Base-by-base conservation (phyloP, 176 grass and related monocot species). In the Avena insularis region DNA sequence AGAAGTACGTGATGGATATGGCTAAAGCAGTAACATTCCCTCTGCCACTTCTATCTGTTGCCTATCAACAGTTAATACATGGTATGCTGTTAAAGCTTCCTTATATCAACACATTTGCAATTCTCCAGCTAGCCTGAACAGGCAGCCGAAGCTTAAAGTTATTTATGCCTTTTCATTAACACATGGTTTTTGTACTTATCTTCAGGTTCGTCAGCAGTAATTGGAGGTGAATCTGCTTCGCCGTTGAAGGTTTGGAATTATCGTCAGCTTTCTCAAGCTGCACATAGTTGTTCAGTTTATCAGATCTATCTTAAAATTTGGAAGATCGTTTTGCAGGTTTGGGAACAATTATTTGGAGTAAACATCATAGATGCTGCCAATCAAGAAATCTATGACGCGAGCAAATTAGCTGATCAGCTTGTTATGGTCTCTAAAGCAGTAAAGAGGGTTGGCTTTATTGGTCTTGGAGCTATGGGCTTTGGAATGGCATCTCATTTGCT, bases 391-490 rank as follows among this genome's bases (percentile, higher is more conserved):
- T 98, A 98, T 86, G 87, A 92, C 12, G 90, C 93, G 79, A 91
- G 78, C 83, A 84, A 90, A 64, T 90, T 95, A 80, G 93, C 93
- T 57, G 82, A 89, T 31, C 55, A 91, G 84, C 86, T 95, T 88
- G 82, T 81, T 91, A 49, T 62, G 83, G 84, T 78, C 87, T 90
- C 90, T 48, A 94, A 95, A 91, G 25, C 68, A 89, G 84, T 85
- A 73, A 92, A 94, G 62, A 92, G 64, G 84, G 82, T 98, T 84
- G 96, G 96, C 49, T 98, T 98, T 89, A 91, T 98, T 86, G 96
- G 96, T 63, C 96, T 98, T 80, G 96, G 96, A 89, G 96, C 96
- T 67, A 98, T 98, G 96, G 96, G 93, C 38, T 94, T 98, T 88
- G 96, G 96, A 85, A 98, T 98, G 96, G 96, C 91, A 66, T 88